These are phyloP conservation scores for Irpex lacteus DNA, from an alignment of 1,284 basidiomycete genomes.

Conservation along the genomic window DNA sequence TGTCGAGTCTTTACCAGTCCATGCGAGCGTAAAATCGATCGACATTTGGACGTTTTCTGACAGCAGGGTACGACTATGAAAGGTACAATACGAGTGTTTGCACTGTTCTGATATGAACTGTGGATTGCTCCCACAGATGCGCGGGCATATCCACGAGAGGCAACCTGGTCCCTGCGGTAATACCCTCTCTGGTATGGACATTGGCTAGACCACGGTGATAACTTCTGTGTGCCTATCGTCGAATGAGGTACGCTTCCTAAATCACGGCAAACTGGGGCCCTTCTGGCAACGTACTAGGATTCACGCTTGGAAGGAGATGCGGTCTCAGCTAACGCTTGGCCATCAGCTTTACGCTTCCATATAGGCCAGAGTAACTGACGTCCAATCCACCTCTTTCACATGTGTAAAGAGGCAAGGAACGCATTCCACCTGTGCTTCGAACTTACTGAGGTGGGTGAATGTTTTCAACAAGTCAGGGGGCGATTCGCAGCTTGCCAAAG, in stretches of 20 bases:
- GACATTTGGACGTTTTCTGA: not conserved
- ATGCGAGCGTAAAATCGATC: not conserved
- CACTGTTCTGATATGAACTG: no score
- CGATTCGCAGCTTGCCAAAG: no score
- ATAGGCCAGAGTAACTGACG: not conserved
- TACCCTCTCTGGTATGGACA: not conserved
- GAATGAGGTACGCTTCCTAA: not conserved
- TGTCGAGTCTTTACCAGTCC: not conserved
- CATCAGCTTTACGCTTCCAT: not conserved
- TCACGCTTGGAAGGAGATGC: not conserved
- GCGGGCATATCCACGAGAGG: not conserved
- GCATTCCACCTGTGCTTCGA: no score
- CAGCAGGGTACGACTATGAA: not conserved
- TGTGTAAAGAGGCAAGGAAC: not conserved
- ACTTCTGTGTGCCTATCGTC: not conserved
- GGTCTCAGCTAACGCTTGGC: not conserved
- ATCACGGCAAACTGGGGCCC: not conserved
- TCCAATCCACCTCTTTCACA: not conserved
- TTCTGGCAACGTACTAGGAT: not conserved
- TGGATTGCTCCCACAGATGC: not conserved
- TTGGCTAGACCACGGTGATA: not conserved
- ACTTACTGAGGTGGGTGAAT: no score
- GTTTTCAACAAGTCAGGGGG: no score
- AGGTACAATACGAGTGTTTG: no score
- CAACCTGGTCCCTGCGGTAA: not conserved